Evolutionary conservation across 2,329 filamentous ascomycete genomes (phyloP).

Genomic region (Colletotrichum kahawae): DNA sequence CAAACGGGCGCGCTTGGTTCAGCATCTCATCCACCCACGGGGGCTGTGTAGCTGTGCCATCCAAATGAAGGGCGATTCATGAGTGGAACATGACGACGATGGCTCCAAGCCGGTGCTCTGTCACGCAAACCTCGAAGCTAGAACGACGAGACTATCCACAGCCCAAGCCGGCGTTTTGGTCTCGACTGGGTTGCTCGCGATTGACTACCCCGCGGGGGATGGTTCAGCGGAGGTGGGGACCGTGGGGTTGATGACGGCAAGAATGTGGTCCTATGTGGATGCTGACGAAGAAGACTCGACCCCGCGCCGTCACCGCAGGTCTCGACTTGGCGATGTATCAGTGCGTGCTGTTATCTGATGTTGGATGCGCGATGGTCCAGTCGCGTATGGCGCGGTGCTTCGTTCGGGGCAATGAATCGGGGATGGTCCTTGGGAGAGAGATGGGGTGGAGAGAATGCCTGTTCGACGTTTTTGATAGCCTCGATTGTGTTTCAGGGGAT

Average conservation of each 20-base stretch:
- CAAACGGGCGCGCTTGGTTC: too few relatives aligned
- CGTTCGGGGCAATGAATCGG: neutral
- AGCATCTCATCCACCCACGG: too few relatives aligned
- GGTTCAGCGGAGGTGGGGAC: neutral
- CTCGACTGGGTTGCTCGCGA: neutral
- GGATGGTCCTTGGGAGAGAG: neutral
- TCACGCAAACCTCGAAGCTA: neutral
- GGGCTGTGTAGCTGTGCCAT: too few relatives aligned
- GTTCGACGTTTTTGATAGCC: neutral
- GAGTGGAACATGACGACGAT: too few relatives aligned
- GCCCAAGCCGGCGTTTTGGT: neutral
- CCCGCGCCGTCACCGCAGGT: neutral
- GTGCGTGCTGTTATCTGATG: neutral
- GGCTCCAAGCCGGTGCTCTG: too few relatives aligned
- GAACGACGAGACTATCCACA: neutral
- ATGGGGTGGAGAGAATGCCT: neutral
- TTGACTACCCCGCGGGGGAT: neutral
- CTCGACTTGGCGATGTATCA: neutral
- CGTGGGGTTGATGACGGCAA: neutral
- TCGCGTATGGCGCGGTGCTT: neutral
- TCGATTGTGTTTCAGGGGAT: neutral
- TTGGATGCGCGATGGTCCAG: fast-evolving
- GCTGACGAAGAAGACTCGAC: neutral
- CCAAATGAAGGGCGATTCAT: too few relatives aligned
- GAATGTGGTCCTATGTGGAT: neutral